Evolutionary conservation across 2,329 filamentous ascomycete species (phyloP).

Genomic region (Penicillium sp.): DNA sequence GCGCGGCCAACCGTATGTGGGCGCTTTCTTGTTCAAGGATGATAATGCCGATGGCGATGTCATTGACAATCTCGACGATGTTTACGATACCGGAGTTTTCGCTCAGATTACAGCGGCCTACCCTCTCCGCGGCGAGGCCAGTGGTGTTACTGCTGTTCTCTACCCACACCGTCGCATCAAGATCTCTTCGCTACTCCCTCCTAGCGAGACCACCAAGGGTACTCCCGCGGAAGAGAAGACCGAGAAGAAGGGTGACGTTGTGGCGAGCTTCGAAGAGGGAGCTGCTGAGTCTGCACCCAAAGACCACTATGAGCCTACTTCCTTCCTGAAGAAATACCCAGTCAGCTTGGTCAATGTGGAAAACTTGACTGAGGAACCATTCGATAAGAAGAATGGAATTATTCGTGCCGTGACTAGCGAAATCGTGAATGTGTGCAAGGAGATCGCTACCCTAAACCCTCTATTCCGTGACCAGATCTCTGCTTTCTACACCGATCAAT

Average conservation of each 20-base stretch:
- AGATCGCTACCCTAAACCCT: slow-evolving; percentile 89
- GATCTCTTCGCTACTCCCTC: slow-evolving; percentile 78
- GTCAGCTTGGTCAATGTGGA: slow-evolving; percentile 96
- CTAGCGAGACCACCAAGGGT: slow-evolving; percentile 45
- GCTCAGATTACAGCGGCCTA: slow-evolving; percentile 97
- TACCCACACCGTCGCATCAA: slow-evolving; percentile 95
- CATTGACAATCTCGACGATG: slow-evolving; percentile 85
- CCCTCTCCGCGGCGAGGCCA: slow-evolving; percentile 77
- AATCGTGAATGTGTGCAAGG: slow-evolving; percentile 98
- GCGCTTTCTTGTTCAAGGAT: slow-evolving; percentile 95
- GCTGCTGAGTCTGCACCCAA: slow-evolving; percentile 58
- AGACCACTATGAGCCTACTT: slow-evolving; percentile 77
- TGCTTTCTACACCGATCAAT: slow-evolving; percentile 94
- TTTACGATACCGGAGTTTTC: slow-evolving; percentile 95
- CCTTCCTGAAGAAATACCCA: slow-evolving; percentile 86
- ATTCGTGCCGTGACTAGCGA: slow-evolving; percentile 93
- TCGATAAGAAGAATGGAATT: slow-evolving; percentile 84
- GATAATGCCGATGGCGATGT: slow-evolving; percentile 91
- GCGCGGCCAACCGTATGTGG: slow-evolving; percentile 93
- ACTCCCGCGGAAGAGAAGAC: slow-evolving; percentile 41
- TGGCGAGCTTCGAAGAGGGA: slow-evolving; percentile 92
- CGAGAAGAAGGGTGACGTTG: slow-evolving; percentile 87
- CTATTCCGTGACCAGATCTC: slow-evolving; percentile 97
- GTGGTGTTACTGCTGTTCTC: slow-evolving; percentile 84
- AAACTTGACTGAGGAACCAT: slow-evolving; percentile 83